These are phyloP conservation scores for Ceratobasidium sp. DNA, from an alignment of 1,284 basidiomycete genomes.

Conservation along the genomic window DNA sequence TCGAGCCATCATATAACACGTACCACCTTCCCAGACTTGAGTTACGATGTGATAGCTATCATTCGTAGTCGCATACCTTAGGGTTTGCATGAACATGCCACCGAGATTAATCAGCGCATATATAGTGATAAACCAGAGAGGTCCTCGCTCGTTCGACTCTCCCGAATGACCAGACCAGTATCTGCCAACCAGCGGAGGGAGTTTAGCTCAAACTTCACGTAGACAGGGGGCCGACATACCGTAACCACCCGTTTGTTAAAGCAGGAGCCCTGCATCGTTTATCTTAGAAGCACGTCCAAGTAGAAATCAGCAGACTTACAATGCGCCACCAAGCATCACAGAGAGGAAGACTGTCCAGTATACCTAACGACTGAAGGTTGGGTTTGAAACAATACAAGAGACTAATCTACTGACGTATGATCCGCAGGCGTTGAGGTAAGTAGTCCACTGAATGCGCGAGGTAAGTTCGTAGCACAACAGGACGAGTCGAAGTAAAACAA, in stretches of 20 bases:
- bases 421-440: conserved; percentile 82
- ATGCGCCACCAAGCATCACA: conserved; percentile 61
- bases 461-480: too few relatives aligned
- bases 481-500: too few relatives aligned
- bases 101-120: conserved; percentile 66
- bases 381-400: too few relatives aligned
- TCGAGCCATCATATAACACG: conserved; percentile 71
- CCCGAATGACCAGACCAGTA: conserved; percentile 70
- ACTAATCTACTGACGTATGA: conserved; percentile 18
- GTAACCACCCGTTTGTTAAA: conserved; percentile 85
- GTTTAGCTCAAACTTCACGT: background rate
- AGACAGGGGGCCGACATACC: conserved; percentile 60
- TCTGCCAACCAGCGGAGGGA: conserved; percentile 29
- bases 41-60: background rate
- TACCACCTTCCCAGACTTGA: conserved; percentile 23
- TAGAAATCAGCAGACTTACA: background rate
- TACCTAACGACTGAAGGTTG: conserved; percentile 50
- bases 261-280: conserved; percentile 78
- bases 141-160: conserved; percentile 61
- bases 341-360: conserved; percentile 81
- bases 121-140: conserved; percentile 80
- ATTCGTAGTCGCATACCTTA: conserved; percentile 76
- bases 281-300: conserved; percentile 53
- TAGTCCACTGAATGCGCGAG: conserved; percentile 66
- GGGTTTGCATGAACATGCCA: conserved; percentile 74